phyloP scores from a whole-genome alignment of 305 asterid genomes.

The Fraxinus greggii region DNA sequence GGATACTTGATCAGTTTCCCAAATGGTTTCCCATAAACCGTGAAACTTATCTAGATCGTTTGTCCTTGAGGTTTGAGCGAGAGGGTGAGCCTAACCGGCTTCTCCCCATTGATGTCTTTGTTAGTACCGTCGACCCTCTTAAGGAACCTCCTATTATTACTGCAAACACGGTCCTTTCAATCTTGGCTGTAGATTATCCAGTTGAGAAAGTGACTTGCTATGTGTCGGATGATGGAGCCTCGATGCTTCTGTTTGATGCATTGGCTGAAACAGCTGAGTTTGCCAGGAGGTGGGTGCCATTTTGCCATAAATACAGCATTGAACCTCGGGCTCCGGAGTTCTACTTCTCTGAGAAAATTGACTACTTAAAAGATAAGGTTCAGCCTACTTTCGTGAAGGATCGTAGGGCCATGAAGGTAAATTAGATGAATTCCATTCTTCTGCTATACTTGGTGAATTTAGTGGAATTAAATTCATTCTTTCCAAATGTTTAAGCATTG shows the following conservation, averaged over 20 bases:
- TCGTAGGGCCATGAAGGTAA: slow-evolving; percentile 86
- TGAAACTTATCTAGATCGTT: slow-evolving; percentile 78
- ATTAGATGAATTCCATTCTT: slow-evolving; percentile 2
- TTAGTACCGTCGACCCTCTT: slow-evolving; percentile 78
- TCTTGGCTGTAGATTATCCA: slow-evolving; percentile 72
- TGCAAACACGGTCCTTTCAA: slow-evolving; percentile 73
- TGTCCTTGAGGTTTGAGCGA: slow-evolving; percentile 65
- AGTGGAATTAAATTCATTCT: not conserved
- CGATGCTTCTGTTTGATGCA: slow-evolving; percentile 77
- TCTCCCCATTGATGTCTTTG: slow-evolving; percentile 61
- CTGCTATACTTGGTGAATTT: slow-evolving; percentile 1
- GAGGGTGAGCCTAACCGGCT: slow-evolving; percentile 60
- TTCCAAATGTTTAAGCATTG: slow-evolving; percentile 9
- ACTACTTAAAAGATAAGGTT: slow-evolving; percentile 75
- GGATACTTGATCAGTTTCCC: slow-evolving; percentile 90
- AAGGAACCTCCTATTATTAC: slow-evolving; percentile 86
- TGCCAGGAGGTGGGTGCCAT: slow-evolving; percentile 85
- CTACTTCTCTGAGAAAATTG: slow-evolving; percentile 75
- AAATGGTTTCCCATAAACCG: slow-evolving; percentile 79
- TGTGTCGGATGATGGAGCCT: slow-evolving; percentile 84
- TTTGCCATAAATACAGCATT: slow-evolving; percentile 64
- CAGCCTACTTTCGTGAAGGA: slow-evolving; percentile 84
- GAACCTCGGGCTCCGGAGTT: slow-evolving; percentile 86
- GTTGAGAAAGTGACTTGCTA: slow-evolving; percentile 78
- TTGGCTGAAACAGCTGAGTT: slow-evolving; percentile 73